Evolutionary conservation across 2,329 filamentous ascomycete species (phyloP).

Genomic region (Trichoderma hamatum): DNA sequence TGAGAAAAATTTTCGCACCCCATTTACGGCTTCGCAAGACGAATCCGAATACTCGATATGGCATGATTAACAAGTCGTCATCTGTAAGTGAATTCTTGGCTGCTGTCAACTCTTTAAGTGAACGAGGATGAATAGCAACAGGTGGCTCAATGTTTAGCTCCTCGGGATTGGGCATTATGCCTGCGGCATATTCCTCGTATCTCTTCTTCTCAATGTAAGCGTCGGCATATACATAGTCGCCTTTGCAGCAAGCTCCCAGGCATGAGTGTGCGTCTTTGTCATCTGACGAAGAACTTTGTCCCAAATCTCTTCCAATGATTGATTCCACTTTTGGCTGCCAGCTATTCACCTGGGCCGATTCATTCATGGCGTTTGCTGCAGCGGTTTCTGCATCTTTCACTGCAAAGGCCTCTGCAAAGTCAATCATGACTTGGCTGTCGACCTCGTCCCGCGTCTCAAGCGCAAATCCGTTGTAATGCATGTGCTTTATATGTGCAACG

Average conservation of each 20-base stretch:
- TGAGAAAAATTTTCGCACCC: constrained; percentile 34
- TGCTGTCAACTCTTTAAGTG: constrained; percentile 3
- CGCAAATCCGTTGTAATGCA: constrained; percentile 33
- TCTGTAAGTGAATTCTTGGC: constrained; percentile 26
- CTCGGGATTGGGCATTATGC: background rate
- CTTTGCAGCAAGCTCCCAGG: background rate
- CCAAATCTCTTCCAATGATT: background rate
- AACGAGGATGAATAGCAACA: constrained; percentile 5
- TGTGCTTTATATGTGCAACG: constrained; percentile 31
- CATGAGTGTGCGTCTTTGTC: background rate
- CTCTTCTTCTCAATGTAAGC: constrained; percentile 22
- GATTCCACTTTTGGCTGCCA: constrained; percentile 9
- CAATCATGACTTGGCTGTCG: constrained; percentile 26
- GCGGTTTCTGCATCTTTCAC: background rate
- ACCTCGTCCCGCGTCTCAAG: constrained; percentile 21
- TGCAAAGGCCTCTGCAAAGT: constrained; percentile 24
- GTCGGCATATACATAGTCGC: constrained; percentile 7
- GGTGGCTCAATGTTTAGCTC: background rate
- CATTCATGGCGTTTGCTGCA: background rate
- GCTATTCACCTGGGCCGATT: background rate
- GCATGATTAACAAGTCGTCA: constrained; percentile 39
- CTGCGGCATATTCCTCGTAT: constrained; percentile 10
- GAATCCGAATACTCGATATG: constrained; percentile 40
- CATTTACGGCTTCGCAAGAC: constrained; percentile 40
- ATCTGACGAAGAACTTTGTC: background rate